phyloP scores from a whole-genome alignment of 1,139 yeast genomes.

The Pneumocystis sp. region DNA sequence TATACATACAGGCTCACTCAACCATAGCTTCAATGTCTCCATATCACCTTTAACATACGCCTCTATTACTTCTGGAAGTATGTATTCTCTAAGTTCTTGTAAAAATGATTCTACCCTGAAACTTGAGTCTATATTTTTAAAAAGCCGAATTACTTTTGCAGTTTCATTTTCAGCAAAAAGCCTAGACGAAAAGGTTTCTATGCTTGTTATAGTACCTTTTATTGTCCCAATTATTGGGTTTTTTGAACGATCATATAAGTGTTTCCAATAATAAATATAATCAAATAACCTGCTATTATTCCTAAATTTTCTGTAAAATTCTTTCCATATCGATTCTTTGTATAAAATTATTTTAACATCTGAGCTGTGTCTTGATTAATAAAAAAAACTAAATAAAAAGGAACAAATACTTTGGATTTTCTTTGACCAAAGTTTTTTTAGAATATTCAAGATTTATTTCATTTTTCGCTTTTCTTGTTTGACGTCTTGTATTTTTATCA shows the following conservation, averaged over 20 bases:
- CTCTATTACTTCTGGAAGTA: conserved; percentile 88
- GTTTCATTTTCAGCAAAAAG: conserved; percentile 93
- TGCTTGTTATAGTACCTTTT: conserved; percentile 64
- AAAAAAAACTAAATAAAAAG: background rate
- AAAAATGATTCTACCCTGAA: conserved; percentile 71
- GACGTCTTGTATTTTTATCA: conserved; percentile 65
- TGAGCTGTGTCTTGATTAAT: conserved; percentile 28
- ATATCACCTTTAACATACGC: conserved; percentile 92
- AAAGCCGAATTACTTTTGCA: conserved; percentile 74
- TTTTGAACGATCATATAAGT: conserved; percentile 73
- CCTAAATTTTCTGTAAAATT: conserved; percentile 49
- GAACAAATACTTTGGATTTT: conserved; percentile 40
- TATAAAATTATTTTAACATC: conserved; percentile 75
- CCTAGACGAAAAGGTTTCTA: conserved; percentile 38
- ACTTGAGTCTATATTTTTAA: conserved; percentile 78
- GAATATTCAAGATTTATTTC: conserved; percentile 45
- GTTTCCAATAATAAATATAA: conserved; percentile 44
- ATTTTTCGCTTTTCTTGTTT: conserved; percentile 38
- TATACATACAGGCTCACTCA: conserved; percentile 57
- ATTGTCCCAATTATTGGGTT: conserved; percentile 74
- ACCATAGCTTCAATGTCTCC: conserved; percentile 69
- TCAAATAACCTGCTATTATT: conserved; percentile 58
- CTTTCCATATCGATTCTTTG: conserved; percentile 55
- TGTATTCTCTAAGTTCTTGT: conserved; percentile 74
- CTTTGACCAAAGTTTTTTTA: conserved; percentile 49